A percentile compares a stretch with the other conserved stretches of the same genome.
These are phyloP conservation scores for Sarcodon aspratus DNA, from an alignment of 768 basidiomycete genomes.

Conservation along the genomic window DNA sequence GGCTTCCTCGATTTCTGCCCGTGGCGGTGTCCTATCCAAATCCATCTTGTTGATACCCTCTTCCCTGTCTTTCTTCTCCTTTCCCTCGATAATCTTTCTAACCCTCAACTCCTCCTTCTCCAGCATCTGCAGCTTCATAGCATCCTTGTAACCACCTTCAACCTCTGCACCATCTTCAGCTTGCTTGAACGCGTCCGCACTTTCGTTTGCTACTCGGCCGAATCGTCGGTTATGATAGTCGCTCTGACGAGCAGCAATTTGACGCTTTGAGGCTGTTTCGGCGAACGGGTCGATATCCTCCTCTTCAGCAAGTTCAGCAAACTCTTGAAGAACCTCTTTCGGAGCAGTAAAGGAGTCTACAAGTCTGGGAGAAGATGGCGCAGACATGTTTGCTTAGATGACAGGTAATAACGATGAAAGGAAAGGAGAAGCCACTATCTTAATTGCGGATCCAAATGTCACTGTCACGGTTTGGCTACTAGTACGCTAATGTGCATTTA, in stretches of 20 bases:
- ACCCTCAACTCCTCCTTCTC: constrained; percentile 92
- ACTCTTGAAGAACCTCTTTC: constrained; percentile 90
- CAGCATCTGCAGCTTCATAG: constrained; percentile 82
- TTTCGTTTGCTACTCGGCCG: constrained; percentile 70
- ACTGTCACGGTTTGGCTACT: too few species aligned
- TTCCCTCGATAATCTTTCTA: constrained; percentile 76
- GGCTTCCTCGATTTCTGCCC: constrained; percentile 66
- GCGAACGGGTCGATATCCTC: constrained; percentile 88
- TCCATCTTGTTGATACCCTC: constrained; percentile 71
- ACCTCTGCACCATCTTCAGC: constrained; percentile 54
- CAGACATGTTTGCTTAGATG: constrained; percentile 13
- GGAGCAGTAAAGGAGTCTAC: constrained; percentile 89
- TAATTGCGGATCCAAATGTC: neutral
- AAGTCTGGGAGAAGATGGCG: constrained; percentile 36
- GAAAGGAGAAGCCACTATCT: neutral
- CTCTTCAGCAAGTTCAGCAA: constrained; percentile 87
- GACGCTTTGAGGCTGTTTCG: constrained; percentile 85
- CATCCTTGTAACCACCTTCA: constrained; percentile 91
- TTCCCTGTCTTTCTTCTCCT: constrained; percentile 69
- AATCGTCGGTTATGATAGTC: constrained; percentile 95
- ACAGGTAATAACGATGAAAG: neutral
- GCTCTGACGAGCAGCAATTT: constrained; percentile 87
- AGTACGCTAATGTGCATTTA: too few species aligned
- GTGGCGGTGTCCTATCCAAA: constrained; percentile 85
- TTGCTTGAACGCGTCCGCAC: constrained; percentile 67